phyloP scores from a whole-genome alignment of 169 alveolate species.

The Plasmodium malariae region DNA sequence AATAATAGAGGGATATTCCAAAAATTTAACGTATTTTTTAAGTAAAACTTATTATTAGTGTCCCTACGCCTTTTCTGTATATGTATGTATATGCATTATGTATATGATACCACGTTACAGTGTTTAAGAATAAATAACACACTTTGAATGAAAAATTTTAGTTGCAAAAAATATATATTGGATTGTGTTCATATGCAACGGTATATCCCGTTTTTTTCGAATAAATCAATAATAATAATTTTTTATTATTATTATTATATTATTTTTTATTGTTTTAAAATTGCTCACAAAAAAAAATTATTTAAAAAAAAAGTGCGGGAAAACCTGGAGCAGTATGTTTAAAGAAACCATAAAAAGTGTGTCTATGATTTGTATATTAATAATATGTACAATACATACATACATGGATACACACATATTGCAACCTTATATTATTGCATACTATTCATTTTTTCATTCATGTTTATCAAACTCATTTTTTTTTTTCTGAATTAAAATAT shows the following conservation, averaged over 20 bases:
- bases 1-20: conserved; percentile 8
- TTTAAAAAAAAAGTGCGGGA: not conserved
- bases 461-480: not conserved
- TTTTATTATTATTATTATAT: not conserved
- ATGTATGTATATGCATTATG: no score
- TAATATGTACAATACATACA: no score
- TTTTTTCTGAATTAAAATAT: not conserved
- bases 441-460: not conserved
- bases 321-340: not conserved
- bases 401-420: not conserved
- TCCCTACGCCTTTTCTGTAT: not conserved
- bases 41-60: conserved; percentile 27
- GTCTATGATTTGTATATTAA: no score
- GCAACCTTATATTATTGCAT: not conserved
- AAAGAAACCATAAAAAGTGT: not conserved
- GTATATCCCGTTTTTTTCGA: not conserved
- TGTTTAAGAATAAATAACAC: not conserved
- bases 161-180: not conserved
- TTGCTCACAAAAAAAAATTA: not conserved
- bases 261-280: not conserved
- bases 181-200: not conserved
- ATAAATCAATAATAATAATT: not conserved
- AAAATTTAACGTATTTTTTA: conserved; percentile 31
- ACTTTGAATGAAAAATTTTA: not conserved
- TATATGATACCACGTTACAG: no score